A percentile compares a stretch with the other conserved stretches of the same genome.
These are phyloP conservation scores for Polychaeton citri DNA, from an alignment of 2,329 filamentous ascomycete species.

Conservation along the genomic window DNA sequence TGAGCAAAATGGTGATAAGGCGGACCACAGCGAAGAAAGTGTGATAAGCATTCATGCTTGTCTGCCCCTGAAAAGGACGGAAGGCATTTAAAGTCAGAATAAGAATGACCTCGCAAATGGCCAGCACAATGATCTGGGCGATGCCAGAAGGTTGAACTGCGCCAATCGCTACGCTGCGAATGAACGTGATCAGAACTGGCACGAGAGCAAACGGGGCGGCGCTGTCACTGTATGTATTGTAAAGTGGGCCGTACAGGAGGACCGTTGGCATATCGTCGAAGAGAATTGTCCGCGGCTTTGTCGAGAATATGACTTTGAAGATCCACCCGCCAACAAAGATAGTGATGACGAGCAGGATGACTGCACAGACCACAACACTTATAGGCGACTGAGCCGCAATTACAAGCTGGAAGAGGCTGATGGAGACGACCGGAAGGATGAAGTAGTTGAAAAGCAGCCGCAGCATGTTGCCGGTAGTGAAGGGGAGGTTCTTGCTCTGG, in stretches of 20 bases:
- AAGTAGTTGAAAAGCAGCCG: constrained; percentile 90
- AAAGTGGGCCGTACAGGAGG: constrained; percentile 79
- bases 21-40: constrained; percentile 69
- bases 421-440: constrained; percentile 67
- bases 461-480: constrained; percentile 46
- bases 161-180: constrained; percentile 81
- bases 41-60: constrained; percentile 96
- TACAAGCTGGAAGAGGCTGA: constrained; percentile 87
- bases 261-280: constrained; percentile 90
- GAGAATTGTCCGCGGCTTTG: constrained; percentile 69
- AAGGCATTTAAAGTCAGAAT: constrained; percentile 81
- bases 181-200: constrained; percentile 69
- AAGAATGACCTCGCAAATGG: constrained; percentile 86
- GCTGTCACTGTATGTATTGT: constrained; percentile 94
- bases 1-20: constrained; percentile 47
- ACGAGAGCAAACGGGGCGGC: constrained; percentile 82
- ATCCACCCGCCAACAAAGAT: constrained; percentile 66
- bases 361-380: constrained; percentile 61
- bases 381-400: constrained; percentile 54
- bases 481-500: constrained; percentile 81
- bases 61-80: constrained; percentile 76
- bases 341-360: constrained; percentile 58
- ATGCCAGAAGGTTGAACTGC: constrained; percentile 87
- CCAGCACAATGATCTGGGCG: constrained; percentile 80
- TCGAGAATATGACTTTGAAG: constrained; percentile 64